Conservation (phyloP, 495 filamentous ascomycete species). For the Podospora pseudocomata region DNA sequence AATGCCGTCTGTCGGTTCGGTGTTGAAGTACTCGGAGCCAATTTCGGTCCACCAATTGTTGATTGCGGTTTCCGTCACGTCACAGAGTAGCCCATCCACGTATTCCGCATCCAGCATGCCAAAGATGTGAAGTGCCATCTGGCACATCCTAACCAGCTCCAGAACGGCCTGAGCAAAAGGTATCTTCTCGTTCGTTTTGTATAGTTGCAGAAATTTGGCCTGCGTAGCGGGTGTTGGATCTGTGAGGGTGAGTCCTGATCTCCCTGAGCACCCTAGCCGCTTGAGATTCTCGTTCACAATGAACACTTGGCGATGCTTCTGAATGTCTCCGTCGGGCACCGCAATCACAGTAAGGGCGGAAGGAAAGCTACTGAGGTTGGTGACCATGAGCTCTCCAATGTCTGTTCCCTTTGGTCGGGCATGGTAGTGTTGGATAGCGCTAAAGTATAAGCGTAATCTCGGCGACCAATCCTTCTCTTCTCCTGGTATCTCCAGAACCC, state of each 20-base stretch:
- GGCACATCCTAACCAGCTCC: slow-evolving; percentile 89
- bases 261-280: slow-evolving; percentile 83
- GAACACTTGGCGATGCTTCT: slow-evolving; percentile 75
- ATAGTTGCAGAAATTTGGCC: slow-evolving; percentile 89
- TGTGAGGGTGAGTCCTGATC: slow-evolving; percentile 76
- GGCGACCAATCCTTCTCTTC: slow-evolving; percentile 80
- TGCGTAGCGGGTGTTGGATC: slow-evolving; percentile 72
- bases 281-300: slow-evolving; percentile 96
- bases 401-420: slow-evolving; percentile 79
- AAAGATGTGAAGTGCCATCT: slow-evolving; percentile 83
- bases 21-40: slow-evolving; percentile 81
- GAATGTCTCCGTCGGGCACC: slow-evolving; percentile 82
- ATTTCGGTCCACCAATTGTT: slow-evolving; percentile 96
- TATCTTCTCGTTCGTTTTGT: slow-evolving; percentile 78
- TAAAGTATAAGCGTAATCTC: slow-evolving; percentile 76
- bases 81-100: slow-evolving; percentile 88
- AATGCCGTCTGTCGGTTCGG: slow-evolving; percentile 88
- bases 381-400: slow-evolving; percentile 85
- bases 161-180: slow-evolving; percentile 71
- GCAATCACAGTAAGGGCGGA: slow-evolving; percentile 83
- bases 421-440: slow-evolving; percentile 76
- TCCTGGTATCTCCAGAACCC: slow-evolving; percentile 78
- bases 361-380: slow-evolving; percentile 86
- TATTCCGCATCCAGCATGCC: slow-evolving; percentile 84
- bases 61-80: slow-evolving; percentile 85